Evolutionary conservation across 2,329 filamentous ascomycete genomes (phyloP).

Genomic region (Metarhizium sp.): DNA sequence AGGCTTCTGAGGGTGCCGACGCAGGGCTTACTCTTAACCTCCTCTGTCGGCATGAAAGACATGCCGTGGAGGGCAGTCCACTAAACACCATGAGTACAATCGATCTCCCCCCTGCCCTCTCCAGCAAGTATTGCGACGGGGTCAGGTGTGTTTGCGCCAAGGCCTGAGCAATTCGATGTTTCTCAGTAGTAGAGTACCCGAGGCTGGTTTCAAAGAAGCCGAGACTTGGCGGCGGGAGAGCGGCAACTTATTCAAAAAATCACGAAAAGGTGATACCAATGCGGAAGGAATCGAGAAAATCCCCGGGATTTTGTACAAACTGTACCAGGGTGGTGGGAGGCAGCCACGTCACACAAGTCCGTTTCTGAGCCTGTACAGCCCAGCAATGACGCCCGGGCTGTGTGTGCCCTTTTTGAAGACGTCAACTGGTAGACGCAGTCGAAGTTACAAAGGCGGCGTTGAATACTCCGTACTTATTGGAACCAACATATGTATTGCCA

Average conservation of each 20-base stretch:
- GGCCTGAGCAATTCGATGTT: not conserved
- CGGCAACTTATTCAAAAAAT: not conserved
- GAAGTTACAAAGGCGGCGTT: not conserved
- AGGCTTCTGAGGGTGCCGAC: not conserved
- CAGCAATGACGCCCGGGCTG: too few species aligned
- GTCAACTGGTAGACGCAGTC: not conserved
- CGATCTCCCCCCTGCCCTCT: not conserved
- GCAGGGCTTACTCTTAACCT: slow-evolving; percentile 14
- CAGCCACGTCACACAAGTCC: not conserved
- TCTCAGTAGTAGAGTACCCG: not conserved
- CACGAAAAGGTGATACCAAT: not conserved
- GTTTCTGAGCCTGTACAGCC: not conserved
- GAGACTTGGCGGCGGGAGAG: not conserved
- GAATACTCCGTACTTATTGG: too few species aligned
- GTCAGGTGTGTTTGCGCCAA: not conserved
- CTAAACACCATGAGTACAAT: slow-evolving; percentile 16
- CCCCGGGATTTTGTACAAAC: not conserved
- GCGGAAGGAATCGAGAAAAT: not conserved
- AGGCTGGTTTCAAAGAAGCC: too few species aligned
- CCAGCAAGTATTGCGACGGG: too few species aligned
- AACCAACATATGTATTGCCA: too few species aligned
- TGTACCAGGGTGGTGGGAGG: not conserved
- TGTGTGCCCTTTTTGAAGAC: too few species aligned
- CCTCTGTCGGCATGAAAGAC: slow-evolving; percentile 16
- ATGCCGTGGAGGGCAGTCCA: slow-evolving; percentile 18